Evolutionary conservation across 495 filamentous ascomycete species (phyloP), one percentile per base, ranked within the genome.

Genomic region (Xanthoparmelia taractica): DNA sequence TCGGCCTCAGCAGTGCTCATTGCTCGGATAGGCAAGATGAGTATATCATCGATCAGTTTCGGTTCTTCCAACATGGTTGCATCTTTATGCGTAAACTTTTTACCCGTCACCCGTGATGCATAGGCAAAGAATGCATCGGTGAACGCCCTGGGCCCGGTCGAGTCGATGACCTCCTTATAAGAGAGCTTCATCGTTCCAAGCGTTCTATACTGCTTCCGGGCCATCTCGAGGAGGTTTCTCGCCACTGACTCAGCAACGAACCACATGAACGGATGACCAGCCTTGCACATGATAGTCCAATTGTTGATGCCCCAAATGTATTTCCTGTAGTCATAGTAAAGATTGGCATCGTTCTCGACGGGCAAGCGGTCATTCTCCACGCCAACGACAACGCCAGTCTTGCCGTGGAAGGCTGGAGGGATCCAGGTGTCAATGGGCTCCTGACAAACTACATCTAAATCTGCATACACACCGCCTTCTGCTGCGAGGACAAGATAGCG

Each of bases 251-350:
- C 80, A 34, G 86, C 76, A 17, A 87, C 76, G 18, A 75, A 69
- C 74, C 86, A 77, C 82, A 88, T 82, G 63, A 86, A 80, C 38
- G 83, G 83, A 33, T 81, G 79, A 61, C 78, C 75, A 7, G 84
- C 82, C 70, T 84, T 85, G 73, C 78, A 80, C 74, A 83, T 81
- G 63, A 87, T 84, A 13, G 85, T 87, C 85, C 85, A 88, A 68
- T 87, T 85, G 68, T 86, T 86, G 56, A 76, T 74, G 33, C 85
- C 84, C 17, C 87, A 79, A 63, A 87, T 83, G 37, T 79, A 73
- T n/a, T 54, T 37, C 18, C 65, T 37, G 71, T 87, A 82, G 70
- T 86, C 75, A 47, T 73, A 71, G 73, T 80, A 86, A 25, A 81
- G 77, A 33, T 83, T 82, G 72, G 85, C 77, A 69, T 87, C 85